A percentile compares a stretch with the other conserved stretches of the same genome.
phyloP scores from a whole-genome alignment of 2,329 filamentous ascomycete genomes.

The Thermoascus crustaceus region DNA sequence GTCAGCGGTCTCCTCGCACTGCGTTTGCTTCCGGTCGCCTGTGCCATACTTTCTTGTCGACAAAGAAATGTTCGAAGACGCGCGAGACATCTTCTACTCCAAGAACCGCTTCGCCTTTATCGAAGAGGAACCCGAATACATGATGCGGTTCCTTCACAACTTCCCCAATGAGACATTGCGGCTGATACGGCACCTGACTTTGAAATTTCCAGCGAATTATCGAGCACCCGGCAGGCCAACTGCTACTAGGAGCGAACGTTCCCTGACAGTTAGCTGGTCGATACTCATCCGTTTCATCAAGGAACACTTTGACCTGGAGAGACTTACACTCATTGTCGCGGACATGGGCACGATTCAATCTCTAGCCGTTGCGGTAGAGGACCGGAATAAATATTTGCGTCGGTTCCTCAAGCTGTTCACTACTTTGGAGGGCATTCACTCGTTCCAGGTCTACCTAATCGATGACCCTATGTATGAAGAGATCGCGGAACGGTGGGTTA shows the following conservation, averaged over 20 bases:
- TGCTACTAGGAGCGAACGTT: conserved; percentile 7
- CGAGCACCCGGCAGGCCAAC: conserved; percentile 6
- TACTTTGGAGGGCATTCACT: conserved; percentile 12
- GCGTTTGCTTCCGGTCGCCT: conserved; percentile 16
- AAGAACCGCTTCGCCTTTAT: conserved; percentile 15
- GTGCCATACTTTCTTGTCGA: conserved; percentile 18
- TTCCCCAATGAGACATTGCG: conserved; percentile 14
- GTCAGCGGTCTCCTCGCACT: conserved; percentile 17
- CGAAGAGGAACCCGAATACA: conserved; percentile 15
- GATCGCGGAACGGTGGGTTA: conserved; percentile 10
- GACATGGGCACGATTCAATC: conserved; percentile 10
- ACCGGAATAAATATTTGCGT: conserved; percentile 12
- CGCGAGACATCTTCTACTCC: conserved; percentile 14
- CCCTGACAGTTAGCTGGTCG: conserved; percentile 13
- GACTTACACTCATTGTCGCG: conserved; percentile 14
- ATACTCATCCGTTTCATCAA: conserved; percentile 21
- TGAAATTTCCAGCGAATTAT: conserved; percentile 13
- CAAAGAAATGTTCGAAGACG: conserved; percentile 15
- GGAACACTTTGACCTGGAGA: conserved; percentile 17
- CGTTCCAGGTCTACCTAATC: conserved; percentile 14
- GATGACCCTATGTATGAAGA: conserved; percentile 14
- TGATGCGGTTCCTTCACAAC: conserved; percentile 13
- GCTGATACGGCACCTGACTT: conserved; percentile 14
- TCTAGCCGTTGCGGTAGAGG: not conserved
- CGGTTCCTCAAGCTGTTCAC: conserved; percentile 13